phyloP scores from a whole-genome alignment of 148 eudicot genomes.

The Dianthus caryophyllus region DNA sequence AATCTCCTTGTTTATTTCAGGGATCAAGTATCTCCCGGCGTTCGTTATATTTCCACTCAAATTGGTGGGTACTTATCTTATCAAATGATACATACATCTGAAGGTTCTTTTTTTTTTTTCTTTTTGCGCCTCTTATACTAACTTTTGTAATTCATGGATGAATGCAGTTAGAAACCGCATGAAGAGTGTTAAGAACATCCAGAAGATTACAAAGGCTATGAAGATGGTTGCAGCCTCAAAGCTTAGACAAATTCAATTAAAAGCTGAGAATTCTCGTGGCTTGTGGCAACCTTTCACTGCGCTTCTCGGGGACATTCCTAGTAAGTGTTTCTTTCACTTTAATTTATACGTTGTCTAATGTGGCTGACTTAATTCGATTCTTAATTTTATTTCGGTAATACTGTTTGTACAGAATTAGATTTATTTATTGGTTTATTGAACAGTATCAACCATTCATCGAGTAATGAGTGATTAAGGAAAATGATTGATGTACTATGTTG shows the following conservation, averaged over 20 bases:
- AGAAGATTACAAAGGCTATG: slow-evolving; percentile 99
- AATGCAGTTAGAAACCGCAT: slow-evolving; percentile 83
- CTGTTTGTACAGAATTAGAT: background rate
- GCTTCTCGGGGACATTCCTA: slow-evolving; percentile 92
- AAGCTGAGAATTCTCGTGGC: slow-evolving; percentile 95
- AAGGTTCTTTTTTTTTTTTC: background rate
- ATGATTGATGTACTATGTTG: too few relatives aligned
- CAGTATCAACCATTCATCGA: background rate
- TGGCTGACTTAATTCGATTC: background rate
- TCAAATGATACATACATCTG: background rate
- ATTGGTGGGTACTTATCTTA: slow-evolving; percentile 41
- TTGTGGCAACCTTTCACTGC: slow-evolving; percentile 99
- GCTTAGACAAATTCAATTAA: slow-evolving; percentile 81
- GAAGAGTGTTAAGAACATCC: slow-evolving; percentile 97
- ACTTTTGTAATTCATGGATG: background rate
- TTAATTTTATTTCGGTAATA: background rate
- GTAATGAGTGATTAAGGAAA: too few relatives aligned
- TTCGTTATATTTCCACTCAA: slow-evolving; percentile 83
- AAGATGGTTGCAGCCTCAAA: slow-evolving; percentile 99
- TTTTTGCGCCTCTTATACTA: background rate
- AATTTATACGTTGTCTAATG: background rate
- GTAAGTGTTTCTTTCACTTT: slow-evolving; percentile 37
- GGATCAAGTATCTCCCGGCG: slow-evolving; percentile 66
- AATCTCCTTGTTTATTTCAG: slow-evolving; percentile 31
- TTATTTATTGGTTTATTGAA: background rate